A percentile compares a stretch with the other conserved stretches of the same genome.
phyloP scores from a whole-genome alignment of 306 rosid genomes.

The Leucaena leucocephala region DNA sequence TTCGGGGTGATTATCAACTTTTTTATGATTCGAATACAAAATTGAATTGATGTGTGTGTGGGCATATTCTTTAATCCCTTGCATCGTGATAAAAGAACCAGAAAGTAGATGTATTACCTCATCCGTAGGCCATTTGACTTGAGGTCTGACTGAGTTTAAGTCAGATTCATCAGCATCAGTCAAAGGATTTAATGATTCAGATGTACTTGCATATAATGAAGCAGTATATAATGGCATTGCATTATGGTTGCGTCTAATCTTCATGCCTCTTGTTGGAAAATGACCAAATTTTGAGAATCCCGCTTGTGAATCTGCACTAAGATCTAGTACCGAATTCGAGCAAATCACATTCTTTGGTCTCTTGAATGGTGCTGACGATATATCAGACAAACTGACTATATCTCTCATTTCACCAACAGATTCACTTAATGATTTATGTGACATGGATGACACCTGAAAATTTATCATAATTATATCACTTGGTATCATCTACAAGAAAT shows the following conservation, averaged over 20 bases:
- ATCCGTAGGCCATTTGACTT: conserved; percentile 20
- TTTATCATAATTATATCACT: conserved; percentile 9
- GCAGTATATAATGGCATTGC: conserved; percentile 13
- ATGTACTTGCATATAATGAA: background rate
- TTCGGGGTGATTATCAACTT: background rate
- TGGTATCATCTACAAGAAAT: background rate
- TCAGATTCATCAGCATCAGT: conserved; percentile 19
- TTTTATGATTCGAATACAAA: background rate
- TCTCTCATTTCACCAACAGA: conserved; percentile 26
- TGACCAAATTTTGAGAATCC: conserved; percentile 1
- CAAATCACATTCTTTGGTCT: conserved; percentile 1
- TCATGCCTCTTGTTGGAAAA: conserved; percentile 20
- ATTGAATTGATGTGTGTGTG: background rate
- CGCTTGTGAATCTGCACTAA: background rate
- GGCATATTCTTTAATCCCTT: conserved; percentile 1
- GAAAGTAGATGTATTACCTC: conserved; percentile 35
- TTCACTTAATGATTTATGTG: conserved; percentile 33
- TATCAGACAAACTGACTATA: conserved; percentile 30
- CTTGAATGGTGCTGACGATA: background rate
- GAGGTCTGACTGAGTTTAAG: conserved; percentile 5
- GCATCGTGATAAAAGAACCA: background rate
- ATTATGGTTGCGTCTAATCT: conserved; percentile 8
- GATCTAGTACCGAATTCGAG: conserved; percentile 15
- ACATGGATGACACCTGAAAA: conserved; percentile 38
- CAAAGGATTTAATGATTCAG: conserved; percentile 6